Conservation (phyloP, 306 rosid genomes). For the Cucurbita maxima region DNA sequence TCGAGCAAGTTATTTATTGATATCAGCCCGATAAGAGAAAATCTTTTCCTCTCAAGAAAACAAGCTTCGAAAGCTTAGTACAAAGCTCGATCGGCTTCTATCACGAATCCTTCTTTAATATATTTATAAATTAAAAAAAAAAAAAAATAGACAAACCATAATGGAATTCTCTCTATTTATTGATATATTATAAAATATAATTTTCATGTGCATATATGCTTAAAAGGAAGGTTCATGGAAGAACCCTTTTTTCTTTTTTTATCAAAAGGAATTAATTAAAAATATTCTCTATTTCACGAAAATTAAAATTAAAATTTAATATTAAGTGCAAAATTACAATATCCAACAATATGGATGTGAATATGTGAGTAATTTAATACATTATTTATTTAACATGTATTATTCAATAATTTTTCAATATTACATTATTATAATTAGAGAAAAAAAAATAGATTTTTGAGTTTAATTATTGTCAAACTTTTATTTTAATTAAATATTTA, state of each 20-base stretch:
- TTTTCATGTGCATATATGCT: slow-evolving; percentile 8
- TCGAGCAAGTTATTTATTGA: neutral
- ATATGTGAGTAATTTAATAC: no score
- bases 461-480: no score
- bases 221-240: slow-evolving; percentile 13
- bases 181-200: neutral
- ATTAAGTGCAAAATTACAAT: neutral
- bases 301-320: no score
- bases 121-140: neutral
- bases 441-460: no score
- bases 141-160: neutral
- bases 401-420: neutral
- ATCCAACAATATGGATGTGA: no score
- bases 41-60: neutral
- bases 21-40: neutral
- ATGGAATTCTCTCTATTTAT: neutral
- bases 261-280: neutral
- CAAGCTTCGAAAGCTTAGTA: no score
- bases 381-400: no score
- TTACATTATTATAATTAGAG: no score
- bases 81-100: neutral
- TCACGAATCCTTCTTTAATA: neutral
- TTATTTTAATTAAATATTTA: neutral
- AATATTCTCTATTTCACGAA: no score
- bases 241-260: neutral